Evolutionary conservation across 352 stramenopile species (phyloP), one percentile per base, ranked within the genome.

Genomic region (Phytophthora fragariaefolia): DNA sequence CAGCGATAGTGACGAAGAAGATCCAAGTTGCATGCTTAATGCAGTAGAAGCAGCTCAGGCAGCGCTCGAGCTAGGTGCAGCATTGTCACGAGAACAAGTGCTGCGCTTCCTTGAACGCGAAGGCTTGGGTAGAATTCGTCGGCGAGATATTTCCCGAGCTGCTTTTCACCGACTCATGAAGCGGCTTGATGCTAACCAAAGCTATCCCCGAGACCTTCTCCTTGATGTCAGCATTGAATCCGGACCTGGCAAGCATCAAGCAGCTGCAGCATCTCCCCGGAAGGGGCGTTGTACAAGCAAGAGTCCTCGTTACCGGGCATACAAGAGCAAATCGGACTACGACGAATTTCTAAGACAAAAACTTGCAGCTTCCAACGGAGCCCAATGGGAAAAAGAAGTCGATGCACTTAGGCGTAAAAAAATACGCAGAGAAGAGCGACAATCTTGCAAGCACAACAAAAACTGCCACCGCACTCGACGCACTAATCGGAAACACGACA

Each of bases 31-130:
- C 4, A 68, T 64, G 45, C 20, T 89, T 26, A 80, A 73, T 30
- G 74, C 72, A 6, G 59, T 89, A 2, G 80, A 91, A 57, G 81
- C 83, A 6, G 76, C 81, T 4, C 86, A 95, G 73, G 86, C 84
- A 38, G 66, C 88, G n/a, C 60, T 83, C n/a, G 83, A 94, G 30
- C 70, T 95, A 20, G 84, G 83, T 13, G 58, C 83, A n/a, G 70
- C 63, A 22, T 90, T 79, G 30, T 86, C 79, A 20, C 81, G 73
- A 5, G 81, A 87, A 36, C 83, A 91, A 64, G 60, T 92, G 17
- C 47, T 94, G 49, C 73, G 79, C 2, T 85, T 82, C 46, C 66
- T 94, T 1, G 73, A 87, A 22, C 63, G 69, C 4, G 71, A 89
- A 66, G 58, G 69, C 17, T 32, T 66, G 63, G 82, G 47, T 64